A percentile compares a stretch with the other conserved stretches of the same genome.
These are phyloP conservation scores for Fusarium pseudograminearum DNA, from an alignment of 2,329 filamentous ascomycete species.

Conservation along the genomic window DNA sequence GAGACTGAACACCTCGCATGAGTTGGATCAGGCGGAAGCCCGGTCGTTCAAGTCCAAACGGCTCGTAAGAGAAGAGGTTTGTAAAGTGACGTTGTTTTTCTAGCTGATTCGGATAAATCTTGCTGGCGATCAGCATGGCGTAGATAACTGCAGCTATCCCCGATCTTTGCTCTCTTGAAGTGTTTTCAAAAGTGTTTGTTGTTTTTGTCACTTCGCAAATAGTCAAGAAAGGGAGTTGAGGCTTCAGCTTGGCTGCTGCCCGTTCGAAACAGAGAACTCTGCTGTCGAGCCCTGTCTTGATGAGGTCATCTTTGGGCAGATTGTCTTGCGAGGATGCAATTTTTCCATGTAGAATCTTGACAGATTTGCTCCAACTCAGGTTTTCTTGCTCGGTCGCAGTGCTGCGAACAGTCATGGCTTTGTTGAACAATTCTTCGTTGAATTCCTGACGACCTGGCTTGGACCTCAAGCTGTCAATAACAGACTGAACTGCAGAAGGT, in stretches of 20 bases:
- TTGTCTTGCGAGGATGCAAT: neutral
- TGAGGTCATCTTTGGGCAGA: accelerated
- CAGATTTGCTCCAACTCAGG: neutral
- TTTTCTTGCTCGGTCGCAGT: neutral
- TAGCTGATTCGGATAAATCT: accelerated
- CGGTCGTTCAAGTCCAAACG: neutral
- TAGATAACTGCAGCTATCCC: neutral
- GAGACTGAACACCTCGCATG: neutral
- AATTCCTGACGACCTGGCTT: accelerated
- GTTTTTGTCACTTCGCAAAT: neutral
- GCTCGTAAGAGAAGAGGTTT: neutral
- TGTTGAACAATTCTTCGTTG: neutral
- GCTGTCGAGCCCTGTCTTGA: accelerated
- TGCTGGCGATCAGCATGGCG: neutral
- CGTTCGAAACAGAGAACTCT: slow-evolving; percentile 7
- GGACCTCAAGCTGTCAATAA: accelerated
- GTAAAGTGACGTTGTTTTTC: accelerated
- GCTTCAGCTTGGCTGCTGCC: neutral
- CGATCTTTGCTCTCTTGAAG: accelerated
- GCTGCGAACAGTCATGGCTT: too few species aligned
- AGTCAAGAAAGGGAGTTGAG: neutral
- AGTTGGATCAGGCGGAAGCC: neutral
- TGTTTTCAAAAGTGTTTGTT: accelerated
- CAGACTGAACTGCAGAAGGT: accelerated
- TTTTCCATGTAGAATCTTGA: neutral